Evolutionary conservation across 2,329 filamentous ascomycete species (phyloP), one percentile per base, ranked within the genome.

Genomic region (Neonectria coccinea): DNA sequence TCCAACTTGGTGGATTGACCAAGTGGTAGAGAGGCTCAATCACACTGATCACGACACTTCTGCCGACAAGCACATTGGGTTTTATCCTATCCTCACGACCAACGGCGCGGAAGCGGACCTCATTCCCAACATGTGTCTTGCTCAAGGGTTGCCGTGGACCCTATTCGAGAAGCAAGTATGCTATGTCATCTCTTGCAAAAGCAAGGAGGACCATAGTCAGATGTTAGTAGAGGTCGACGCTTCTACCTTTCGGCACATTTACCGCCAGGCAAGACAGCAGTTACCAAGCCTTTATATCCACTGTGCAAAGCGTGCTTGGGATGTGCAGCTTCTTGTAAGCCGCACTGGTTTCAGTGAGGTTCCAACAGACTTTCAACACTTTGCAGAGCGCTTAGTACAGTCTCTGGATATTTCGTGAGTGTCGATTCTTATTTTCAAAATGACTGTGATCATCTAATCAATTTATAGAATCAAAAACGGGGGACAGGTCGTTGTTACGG

Each of bases 291-390:
- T 75, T 3, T 72, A 70, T 36, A 50, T 79, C 2, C 77, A 79
- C 29, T 79, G 77, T 33, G 60, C 73, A 6, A 64, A 62, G 5
- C 68, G 72, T 10, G 72, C 76, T 1, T 79, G 77, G 77, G 77
- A 78, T 51, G 60, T 79, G 29, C 72, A 76, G 16, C 55, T 77
- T 14, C 64, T 60, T n/a, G 59, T 69, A 10, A 68, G 59, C 5
- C 70, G 66, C 6, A 62, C 63, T 1, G 51, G 45, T 14, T 51
- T 64, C 16, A 59, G 66, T 25, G 59, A 68, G 4, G 48, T 57
- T 11, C 68, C 72, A 4, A 27, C 60, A 7, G 59, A 33, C 5
- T 68, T 76, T 25, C 55, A 42, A 39, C 20, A 18, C 4, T 73
- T 75, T 52, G 70, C 71, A 14, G 18, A 65, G 14, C 60, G 53